Conservation (phyloP, 2,329 filamentous ascomycete genomes). For the Albophoma yamanashiensis region DNA sequence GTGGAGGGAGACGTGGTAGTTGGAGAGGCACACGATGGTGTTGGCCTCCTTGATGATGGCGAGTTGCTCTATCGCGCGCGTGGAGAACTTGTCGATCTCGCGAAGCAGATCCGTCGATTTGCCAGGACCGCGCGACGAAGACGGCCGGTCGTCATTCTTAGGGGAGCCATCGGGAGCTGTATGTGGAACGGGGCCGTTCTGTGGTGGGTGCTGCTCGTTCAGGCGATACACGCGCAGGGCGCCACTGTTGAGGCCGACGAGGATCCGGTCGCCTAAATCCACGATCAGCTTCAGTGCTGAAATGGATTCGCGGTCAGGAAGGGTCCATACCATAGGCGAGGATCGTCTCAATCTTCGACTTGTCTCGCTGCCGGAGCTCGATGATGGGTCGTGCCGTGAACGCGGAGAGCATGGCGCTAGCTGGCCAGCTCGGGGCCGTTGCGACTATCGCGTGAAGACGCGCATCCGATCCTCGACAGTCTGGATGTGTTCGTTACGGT, state of each 20-base stretch:
- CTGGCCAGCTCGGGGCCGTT: slow-evolving; percentile 28
- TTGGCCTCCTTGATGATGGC: slow-evolving; percentile 93
- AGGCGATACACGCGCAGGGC: slow-evolving; percentile 83
- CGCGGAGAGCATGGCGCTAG: slow-evolving; percentile 77
- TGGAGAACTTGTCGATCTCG: slow-evolving; percentile 90
- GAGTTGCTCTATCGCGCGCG: slow-evolving; percentile 82
- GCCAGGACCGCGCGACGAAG: slow-evolving; percentile 17
- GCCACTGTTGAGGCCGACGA: slow-evolving; percentile 87
- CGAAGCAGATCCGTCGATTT: slow-evolving; percentile 74
- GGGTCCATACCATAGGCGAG: slow-evolving; percentile 61
- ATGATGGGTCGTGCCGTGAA: slow-evolving; percentile 94
- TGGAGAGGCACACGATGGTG: slow-evolving; percentile 81
- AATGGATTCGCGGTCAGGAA: not conserved
- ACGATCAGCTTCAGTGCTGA: not conserved
- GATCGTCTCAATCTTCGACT: slow-evolving; percentile 93
- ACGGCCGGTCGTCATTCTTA: slow-evolving; percentile 13
- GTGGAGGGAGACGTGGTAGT: slow-evolving; percentile 80
- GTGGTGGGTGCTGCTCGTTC: slow-evolving; percentile 48
- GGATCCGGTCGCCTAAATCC: slow-evolving; percentile 65
- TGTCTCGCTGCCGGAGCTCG: slow-evolving; percentile 92
- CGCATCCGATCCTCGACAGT: slow-evolving; percentile 16
- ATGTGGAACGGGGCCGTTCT: slow-evolving; percentile 20
- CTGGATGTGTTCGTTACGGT: not conserved
- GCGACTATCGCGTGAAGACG: slow-evolving; percentile 14
- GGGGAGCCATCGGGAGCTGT: slow-evolving; percentile 16